Evolutionary conservation across 2,329 filamentous ascomycete species (phyloP).

Genomic region (Aureobasidium sp.): DNA sequence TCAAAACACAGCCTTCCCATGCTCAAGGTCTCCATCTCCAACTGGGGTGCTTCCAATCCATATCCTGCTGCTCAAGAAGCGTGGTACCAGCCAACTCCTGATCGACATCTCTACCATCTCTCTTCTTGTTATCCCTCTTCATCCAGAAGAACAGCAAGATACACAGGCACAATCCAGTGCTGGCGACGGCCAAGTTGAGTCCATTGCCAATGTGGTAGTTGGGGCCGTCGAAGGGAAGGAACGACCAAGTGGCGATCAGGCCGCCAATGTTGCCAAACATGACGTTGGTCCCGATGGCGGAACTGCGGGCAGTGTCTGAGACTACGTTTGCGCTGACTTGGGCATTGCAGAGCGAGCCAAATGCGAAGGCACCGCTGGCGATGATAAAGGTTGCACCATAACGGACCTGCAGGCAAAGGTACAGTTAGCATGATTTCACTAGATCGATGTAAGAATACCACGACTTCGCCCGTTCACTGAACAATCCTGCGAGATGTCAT

Average conservation of each 20-base stretch:
- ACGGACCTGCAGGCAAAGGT: conserved; percentile 32
- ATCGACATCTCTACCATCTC: conserved; percentile 50
- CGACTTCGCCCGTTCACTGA: too few species aligned
- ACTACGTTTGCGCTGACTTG: conserved; percentile 64
- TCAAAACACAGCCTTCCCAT: neutral
- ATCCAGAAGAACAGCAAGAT: conserved; percentile 52
- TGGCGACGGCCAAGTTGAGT: conserved; percentile 58
- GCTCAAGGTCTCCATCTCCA: conserved; percentile 52
- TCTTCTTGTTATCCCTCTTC: conserved; percentile 53
- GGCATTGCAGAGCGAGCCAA: conserved; percentile 60
- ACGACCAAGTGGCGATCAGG: conserved; percentile 37
- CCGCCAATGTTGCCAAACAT: conserved; percentile 69
- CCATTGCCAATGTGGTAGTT: conserved; percentile 66
- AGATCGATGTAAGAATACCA: too few species aligned
- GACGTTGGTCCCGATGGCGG: conserved; percentile 60
- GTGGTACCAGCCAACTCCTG: conserved; percentile 49
- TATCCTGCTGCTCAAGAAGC: conserved; percentile 48
- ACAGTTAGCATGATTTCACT: too few species aligned
- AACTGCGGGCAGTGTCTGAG: conserved; percentile 60
- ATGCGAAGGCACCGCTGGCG: conserved; percentile 55
- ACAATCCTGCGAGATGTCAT: too few species aligned
- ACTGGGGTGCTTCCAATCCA: conserved; percentile 61
- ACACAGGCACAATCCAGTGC: conserved; percentile 46
- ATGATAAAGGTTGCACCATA: conserved; percentile 68
- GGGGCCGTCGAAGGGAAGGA: conserved; percentile 56